Evolutionary conservation across 257 asterid species (phyloP), one percentile per base, ranked within the genome.

Genomic region (Solanum chmielewskii): DNA sequence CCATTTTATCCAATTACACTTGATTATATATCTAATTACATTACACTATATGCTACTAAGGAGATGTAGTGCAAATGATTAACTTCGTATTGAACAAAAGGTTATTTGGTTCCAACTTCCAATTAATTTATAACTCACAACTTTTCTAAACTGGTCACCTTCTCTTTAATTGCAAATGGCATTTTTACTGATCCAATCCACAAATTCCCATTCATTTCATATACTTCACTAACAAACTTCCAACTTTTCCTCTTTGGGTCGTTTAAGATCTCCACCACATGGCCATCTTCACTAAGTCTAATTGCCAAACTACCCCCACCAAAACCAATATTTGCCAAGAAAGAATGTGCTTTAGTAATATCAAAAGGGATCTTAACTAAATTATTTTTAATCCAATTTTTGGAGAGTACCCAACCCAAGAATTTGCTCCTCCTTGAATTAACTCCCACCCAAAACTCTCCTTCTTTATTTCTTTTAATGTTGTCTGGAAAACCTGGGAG

Each of bases 381-480:
- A 9, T 44, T 69, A 7, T 88, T 90, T 41, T 93, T 91, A 15
- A 95, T 78, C 98, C 94, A 92, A 39, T 91, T 89, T 44, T 87
- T 85, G 13, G 93, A 90, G 23, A 94, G 47, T 25, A 92, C 8
- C 94, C 95, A 93, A 18, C 89, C 70, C 83, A 91, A 29, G 23
- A 93, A 5, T 4, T 62, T 88, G 20, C 91, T 90, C 87, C 91
- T 92, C 39, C 75, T 89, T 0, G 95, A 89, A 86, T 93, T 86
- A 76, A 93, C 89, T 62, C 95, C 99, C 31, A 96, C 96, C 98
- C 99, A 96, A 85, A 95, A 96, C 33, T 92, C 98, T 0, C 96
- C 98, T 2, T 91, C 86, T 23, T 10, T 11, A 35, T 89, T 95
- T 86, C 94, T 83, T 86, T 89, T 93, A 16, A 95, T 89, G 86